phyloP scores from a whole-genome alignment of 2,329 filamentous ascomycete species.

The Colletotrichum siamense region DNA sequence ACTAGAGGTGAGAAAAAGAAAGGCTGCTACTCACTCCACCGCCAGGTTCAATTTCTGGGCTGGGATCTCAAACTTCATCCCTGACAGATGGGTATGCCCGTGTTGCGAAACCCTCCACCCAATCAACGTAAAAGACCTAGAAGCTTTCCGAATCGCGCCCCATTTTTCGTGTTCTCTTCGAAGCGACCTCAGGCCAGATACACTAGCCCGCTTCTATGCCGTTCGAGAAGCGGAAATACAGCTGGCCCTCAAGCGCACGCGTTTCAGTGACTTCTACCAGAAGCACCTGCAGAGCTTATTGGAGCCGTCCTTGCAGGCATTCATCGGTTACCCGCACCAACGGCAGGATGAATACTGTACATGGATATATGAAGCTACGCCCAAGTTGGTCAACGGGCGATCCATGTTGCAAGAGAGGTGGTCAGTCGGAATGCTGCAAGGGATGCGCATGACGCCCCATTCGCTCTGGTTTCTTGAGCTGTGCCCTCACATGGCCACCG shows the following conservation, averaged over 20 bases:
- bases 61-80: neutral
- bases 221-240: neutral
- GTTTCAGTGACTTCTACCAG: neutral
- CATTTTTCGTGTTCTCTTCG: fast-evolving
- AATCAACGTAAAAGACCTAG: neutral
- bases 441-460: neutral
- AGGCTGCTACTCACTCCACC: neutral
- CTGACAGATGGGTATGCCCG: neutral
- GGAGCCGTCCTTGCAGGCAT: neutral
- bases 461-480: neutral
- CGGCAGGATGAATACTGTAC: neutral
- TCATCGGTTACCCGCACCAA: neutral
- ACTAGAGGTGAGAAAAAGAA: neutral
- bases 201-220: neutral
- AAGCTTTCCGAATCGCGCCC: neutral
- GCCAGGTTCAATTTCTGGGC: neutral
- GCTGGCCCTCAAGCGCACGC: neutral
- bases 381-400: neutral
- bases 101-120: neutral
- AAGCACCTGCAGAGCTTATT: neutral
- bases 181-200: neutral
- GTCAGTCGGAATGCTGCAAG: neutral
- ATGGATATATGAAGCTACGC: neutral
- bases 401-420: neutral
- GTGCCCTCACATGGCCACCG: neutral